Conservation (phyloP, 164 flowering plant genomes). For the Saururus chinensis region DNA sequence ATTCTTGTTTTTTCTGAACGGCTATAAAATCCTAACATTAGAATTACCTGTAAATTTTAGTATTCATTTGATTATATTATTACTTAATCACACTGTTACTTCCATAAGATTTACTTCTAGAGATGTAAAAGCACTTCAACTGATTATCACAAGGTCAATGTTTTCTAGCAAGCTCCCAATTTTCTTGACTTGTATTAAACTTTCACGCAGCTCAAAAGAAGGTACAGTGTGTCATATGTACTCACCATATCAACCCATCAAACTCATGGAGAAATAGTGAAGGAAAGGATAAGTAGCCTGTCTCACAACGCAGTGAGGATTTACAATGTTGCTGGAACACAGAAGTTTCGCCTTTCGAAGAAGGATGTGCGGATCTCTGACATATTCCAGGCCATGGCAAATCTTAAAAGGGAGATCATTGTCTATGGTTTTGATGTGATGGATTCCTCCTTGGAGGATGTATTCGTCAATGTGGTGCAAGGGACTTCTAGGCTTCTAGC, state of each 20-base stretch:
- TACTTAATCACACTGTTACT: no score
- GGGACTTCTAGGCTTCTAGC: not conserved
- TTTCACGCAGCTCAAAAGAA: constrained; percentile 8
- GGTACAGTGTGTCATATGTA: constrained; percentile 9
- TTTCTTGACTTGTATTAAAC: not conserved
- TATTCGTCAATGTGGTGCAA: constrained; percentile 7
- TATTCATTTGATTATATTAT: no score
- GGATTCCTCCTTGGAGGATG: constrained; percentile 9
- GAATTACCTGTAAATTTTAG: not conserved
- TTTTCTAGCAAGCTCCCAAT: not conserved
- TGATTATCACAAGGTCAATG: not conserved
- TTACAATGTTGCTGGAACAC: constrained; percentile 6
- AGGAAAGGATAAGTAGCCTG: not conserved
- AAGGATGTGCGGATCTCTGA: constrained; percentile 4
- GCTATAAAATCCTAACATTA: not conserved
- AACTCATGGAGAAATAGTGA: not conserved
- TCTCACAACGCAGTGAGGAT: constrained; percentile 3
- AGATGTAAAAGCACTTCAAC: no score
- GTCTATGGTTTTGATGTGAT: constrained; percentile 2
- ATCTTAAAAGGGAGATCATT: not conserved
- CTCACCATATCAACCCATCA: constrained; percentile 6
- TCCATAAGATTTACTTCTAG: no score
- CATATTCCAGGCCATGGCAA: constrained; percentile 1
- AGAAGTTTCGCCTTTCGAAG: constrained; percentile 9
- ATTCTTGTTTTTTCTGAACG: not conserved